Conservation (phyloP, 208 protist species). For the Trypanosoma congolense region DNA sequence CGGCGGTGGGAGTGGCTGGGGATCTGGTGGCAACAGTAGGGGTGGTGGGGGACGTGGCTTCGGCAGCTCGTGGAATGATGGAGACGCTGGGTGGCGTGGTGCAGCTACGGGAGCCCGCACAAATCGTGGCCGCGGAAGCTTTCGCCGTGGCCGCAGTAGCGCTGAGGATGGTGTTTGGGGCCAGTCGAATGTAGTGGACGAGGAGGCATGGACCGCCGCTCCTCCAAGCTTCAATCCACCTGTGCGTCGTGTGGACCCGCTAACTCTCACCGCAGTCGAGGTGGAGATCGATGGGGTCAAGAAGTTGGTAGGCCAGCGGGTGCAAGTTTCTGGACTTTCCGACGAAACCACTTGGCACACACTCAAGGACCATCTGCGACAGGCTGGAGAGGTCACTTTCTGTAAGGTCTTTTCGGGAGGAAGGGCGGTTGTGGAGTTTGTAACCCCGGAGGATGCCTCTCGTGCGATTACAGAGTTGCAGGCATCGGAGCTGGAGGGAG, state of each 20-base stretch:
- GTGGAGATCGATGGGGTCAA: conserved; percentile 86
- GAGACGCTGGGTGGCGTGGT: conserved; percentile 23
- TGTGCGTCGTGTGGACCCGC: conserved; percentile 79
- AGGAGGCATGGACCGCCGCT: conserved; percentile 73
- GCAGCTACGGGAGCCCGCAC: conserved; percentile 27
- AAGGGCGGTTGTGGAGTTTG: conserved; percentile 81
- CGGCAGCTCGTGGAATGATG: conserved; percentile 21
- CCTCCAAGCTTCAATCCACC: conserved; percentile 81
- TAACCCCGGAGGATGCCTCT: conserved; percentile 73
- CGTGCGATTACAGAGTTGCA: conserved; percentile 84
- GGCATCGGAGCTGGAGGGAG: conserved; percentile 77
- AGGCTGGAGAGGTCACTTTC: conserved; percentile 78
- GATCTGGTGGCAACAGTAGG: conserved; percentile 12
- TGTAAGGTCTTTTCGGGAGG: conserved; percentile 72
- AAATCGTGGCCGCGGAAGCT: conserved; percentile 34
- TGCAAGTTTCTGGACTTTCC: conserved; percentile 77
- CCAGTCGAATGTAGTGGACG: conserved; percentile 50
- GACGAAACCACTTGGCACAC: conserved; percentile 87
- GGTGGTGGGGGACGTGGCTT: conserved; percentile 23
- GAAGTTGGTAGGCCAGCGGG: conserved; percentile 84
- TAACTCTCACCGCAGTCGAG: conserved; percentile 85
- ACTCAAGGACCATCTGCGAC: conserved; percentile 86
- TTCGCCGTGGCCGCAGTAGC: conserved; percentile 24
- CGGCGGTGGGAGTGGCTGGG: conserved; percentile 20
- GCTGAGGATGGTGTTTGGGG: conserved; percentile 52